Base-by-base conservation (phyloP, 2,329 filamentous ascomycete species). In the Clathrospora elynae region DNA sequence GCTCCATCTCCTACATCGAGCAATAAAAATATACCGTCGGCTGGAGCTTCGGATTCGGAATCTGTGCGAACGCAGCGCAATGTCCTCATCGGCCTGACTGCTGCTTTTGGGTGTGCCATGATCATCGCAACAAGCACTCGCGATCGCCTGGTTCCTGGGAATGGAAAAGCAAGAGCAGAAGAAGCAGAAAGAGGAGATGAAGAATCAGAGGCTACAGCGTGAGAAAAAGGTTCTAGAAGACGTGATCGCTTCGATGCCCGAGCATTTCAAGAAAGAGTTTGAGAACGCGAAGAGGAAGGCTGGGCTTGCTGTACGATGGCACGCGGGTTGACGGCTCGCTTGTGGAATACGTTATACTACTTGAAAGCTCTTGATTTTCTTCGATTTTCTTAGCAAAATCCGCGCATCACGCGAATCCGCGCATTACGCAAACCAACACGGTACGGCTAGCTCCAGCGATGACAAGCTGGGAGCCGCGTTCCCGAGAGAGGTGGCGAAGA, bases 251-350 rank as follows among this genome's bases (percentile, higher is more conserved):
- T 23, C 30, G 10, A 20, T 25, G 12, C 33, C 33, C 3, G 14
- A 6, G 9, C 11, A 19, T 3, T 12, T 35, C 20, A 25, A 13
- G 23, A 35, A 19, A 18, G 33, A 25, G 11, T 22, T 35, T 12
- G 22, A 25, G 10, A 35, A 35, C 9, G 20, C 33, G 12, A 33
- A 19, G 13, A 35, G 20, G n/a, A 35, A 35, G 20, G n/a, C 20
- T 24, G 20, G 20, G 5, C 11, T 11, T 33, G 11, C 13, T 20
- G 11, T 17, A 20, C 20, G 11, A 20, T 19, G n/a, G n/a, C n/a
- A n/a, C n/a, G n/a, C n/a, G n/a, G n/a, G n/a, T n/a, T n/a, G n/a
- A n/a, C n/a, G n/a, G n/a, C n/a, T n/a, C n/a, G n/a, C n/a, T n/a
- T n/a, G n/a, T n/a, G n/a, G n/a, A n/a, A n/a, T n/a, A n/a, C n/a